Conservation (phyloP, 768 basidiomycete species). For the Cantharellus cinnabarinus region DNA sequence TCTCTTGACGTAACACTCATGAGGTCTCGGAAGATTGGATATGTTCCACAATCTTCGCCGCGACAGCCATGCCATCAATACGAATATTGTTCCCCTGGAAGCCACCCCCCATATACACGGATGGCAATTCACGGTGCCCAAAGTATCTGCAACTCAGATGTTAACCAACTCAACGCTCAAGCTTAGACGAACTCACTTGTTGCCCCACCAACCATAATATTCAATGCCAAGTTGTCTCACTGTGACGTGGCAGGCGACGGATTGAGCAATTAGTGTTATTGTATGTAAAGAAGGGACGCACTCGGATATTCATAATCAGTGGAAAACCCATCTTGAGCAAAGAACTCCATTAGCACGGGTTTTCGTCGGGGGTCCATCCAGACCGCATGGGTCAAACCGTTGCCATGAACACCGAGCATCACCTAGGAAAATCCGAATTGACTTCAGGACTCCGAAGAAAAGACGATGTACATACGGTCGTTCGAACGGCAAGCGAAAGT, state of each 20-base stretch:
- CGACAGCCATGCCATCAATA: neutral
- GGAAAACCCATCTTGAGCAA: conserved; percentile 58
- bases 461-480: conserved; percentile 38
- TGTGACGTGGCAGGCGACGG: neutral
- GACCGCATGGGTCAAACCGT: conserved; percentile 58
- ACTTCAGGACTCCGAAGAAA: neutral
- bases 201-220: neutral
- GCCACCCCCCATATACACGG: neutral
- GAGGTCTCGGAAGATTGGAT: neutral
- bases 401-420: conserved; percentile 88
- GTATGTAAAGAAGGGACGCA: conserved; percentile 2
- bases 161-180: neutral
- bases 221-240: neutral
- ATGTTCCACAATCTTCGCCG: neutral
- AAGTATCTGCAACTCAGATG: neutral
- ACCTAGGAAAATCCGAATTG: conserved; percentile 30
- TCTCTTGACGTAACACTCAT: neutral
- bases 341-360: conserved; percentile 72
- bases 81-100: neutral
- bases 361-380: conserved; percentile 58
- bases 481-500: conserved; percentile 56
- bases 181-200: conserved; percentile 8
- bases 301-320: conserved; percentile 78
- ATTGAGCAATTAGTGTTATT: neutral
- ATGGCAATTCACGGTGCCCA: neutral